Base-by-base conservation (phyloP, 2,329 filamentous ascomycete species). In the Colletotrichum filicis region DNA sequence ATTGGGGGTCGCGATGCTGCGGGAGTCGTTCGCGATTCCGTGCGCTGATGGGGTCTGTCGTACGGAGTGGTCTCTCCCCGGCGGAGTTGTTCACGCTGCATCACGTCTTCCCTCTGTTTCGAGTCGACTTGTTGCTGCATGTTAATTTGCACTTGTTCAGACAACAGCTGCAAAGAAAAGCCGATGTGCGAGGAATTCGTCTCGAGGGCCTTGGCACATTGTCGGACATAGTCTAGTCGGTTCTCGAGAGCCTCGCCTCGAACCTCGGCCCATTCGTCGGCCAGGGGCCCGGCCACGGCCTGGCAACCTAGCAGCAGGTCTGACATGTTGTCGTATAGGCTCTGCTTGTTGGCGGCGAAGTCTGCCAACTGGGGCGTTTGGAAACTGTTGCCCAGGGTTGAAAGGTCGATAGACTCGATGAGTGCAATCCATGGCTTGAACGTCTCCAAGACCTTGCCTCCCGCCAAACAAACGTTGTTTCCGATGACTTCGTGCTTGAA, bases 261-360 rank as follows among this genome's bases (percentile, higher is more conserved):
- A n/a, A 95, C 87, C 80, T 98, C 95, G 4, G 95, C 91, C 97
- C 97, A 99, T 83, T 99, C 97, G 80, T 99, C 97, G 9, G 93
- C 94, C 56, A 99, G 83, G 6, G 97, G 97, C 9, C 94, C 94
- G 6, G 95, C 94, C n/a, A 98, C 93, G 28, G 94, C 92, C 83
- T 99, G 97, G 79, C 95, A 98, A 71, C 93, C 92, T 62, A 98
- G 85, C 4, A 98, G 85, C 32, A 99, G 89, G 80, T 98, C 97
- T 9, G 95, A 95, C 68, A 98, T 93, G 72, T 95, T 93, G 82
- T 98, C 97, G 82, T 98, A 98, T 22, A 97, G 87, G 77, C 93
- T 94, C 82, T 99, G 97, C 83, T 98, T 98, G 81, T 97, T 94
- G 37, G 92, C 90, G 78, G 92, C 92, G 81, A 98, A 98, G 77